Evolutionary conservation across 225 moss, liverwort and hornwort species (phyloP), one percentile per base, ranked within the genome.

Genomic region (Sphagnum contortum): DNA sequence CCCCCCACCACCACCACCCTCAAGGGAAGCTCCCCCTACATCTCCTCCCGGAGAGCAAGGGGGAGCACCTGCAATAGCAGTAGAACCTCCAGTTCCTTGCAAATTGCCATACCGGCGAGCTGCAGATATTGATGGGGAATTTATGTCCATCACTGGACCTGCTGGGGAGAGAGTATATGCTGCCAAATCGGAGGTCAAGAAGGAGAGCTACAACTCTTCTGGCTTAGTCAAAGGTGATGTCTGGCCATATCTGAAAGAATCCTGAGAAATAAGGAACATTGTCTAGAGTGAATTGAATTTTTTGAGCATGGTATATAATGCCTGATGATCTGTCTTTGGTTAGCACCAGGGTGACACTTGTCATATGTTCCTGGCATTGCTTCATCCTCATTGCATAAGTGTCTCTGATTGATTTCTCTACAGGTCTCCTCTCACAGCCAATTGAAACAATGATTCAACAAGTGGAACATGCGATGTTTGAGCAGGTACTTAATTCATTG

Each of bases 391-490:
- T 29, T 29, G 29, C 29, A n/a, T n/a, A 1, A 29, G 29, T 29
- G 29, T 29, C 1, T 29, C 29, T 29, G 29, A 29, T 29, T 29
- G 29, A 29, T 29, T 29, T 29, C 29, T 29, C 29, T 60, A 64
- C 83, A 96, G 96, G 80, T 79, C 80, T 96, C 48, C 80, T 96
- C 66, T 76, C 78, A 55, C 79, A 83, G 75, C 83, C 96, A 11
- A 91, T 98, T 67, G 80, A 77, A 49, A 75, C 65, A 57, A 83
- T 98, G 87, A 66, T 98, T 64, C 90, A 90, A 61, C 81, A 73
- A 75, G 74, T 86, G 11, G 88, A 98, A 67, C 80, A 71, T 61
- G 87, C 87, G 68, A 60, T 70, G 49, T 70, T 90, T 63, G 82
- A 87, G 55, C 92, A 93, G 87, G 95, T 95, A 57, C 10, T 55